A percentile compares a stretch with the other conserved stretches of the same genome.
phyloP scores from a whole-genome alignment of 805 yeast genomes.

The Metschnikowia orientalis region DNA sequence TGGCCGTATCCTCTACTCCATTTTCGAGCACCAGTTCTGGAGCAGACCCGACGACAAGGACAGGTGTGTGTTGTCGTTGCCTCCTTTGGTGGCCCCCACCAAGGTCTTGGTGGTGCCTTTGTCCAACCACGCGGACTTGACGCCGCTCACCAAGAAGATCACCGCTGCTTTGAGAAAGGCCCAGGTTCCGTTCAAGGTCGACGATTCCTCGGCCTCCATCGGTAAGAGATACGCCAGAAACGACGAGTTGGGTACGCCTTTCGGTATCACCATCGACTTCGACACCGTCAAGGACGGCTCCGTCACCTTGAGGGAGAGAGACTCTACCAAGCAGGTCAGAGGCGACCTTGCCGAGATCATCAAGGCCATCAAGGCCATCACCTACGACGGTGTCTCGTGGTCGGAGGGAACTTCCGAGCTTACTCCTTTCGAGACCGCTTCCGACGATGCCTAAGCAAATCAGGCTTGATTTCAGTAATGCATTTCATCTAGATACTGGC shows the following conservation, averaged over 20 bases:
- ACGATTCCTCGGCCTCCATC: constrained; percentile 94
- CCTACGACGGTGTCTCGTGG: constrained; percentile 77
- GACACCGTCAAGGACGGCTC: constrained; percentile 85
- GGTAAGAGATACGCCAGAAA: constrained; percentile 98
- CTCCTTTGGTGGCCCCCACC: constrained; percentile 96
- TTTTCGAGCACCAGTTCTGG: constrained; percentile 96
- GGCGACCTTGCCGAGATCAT: constrained; percentile 72
- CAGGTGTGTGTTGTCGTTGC: constrained; percentile 80
- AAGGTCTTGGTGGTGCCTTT: constrained; percentile 94
- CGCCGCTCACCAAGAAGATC: constrained; percentile 68
- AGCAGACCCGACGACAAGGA: constrained; percentile 86
- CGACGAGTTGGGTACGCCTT: constrained; percentile 98
- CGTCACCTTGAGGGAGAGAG: constrained; percentile 95
- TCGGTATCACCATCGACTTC: constrained; percentile 95
- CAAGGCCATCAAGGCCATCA: constrained; percentile 68
- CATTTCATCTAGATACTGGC: no score
- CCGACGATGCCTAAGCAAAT: constrained; percentile 14
- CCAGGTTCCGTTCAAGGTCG: constrained; percentile 91
- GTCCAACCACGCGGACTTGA: constrained; percentile 75
- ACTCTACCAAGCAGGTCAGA: constrained; percentile 93
- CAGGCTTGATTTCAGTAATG: neutral
- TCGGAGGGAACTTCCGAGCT: constrained; percentile 74
- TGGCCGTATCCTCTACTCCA: constrained; percentile 90
- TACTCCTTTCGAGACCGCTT: constrained; percentile 55
- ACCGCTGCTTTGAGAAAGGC: constrained; percentile 67